Percentiles rank a stretch among this genome's conserved stretches.
These are phyloP conservation scores for Alternaria ethzedia DNA, from an alignment of 2,329 filamentous ascomycete species.

Conservation along the genomic window DNA sequence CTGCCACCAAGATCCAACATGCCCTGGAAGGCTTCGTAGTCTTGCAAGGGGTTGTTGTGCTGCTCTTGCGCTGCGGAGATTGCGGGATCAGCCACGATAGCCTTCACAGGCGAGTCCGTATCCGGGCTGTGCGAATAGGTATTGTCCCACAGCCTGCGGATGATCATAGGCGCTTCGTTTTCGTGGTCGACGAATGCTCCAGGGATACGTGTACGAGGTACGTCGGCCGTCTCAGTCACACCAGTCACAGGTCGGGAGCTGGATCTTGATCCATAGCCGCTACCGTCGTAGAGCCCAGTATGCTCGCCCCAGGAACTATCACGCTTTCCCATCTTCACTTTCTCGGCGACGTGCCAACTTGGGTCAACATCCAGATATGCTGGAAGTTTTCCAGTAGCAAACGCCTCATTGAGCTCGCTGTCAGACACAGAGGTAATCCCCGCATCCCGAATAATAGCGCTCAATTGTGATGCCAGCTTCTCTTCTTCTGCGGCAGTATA, in stretches of 20 bases:
- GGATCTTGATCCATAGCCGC: constrained; percentile 28
- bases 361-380: constrained; percentile 1
- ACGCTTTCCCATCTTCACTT: not conserved
- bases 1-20: not conserved
- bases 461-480: not conserved
- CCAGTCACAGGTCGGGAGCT: constrained; percentile 1
- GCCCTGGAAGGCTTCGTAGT: not conserved
- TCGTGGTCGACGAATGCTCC: not conserved
- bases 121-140: not conserved
- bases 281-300: constrained; percentile 30
- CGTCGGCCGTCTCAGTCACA: not conserved
- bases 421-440: not conserved
- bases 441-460: not conserved
- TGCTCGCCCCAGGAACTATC: constrained; percentile 6
- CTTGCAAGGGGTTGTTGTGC: not conserved
- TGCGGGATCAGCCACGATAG: not conserved
- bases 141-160: not conserved
- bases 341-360: not conserved
- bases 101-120: not conserved
- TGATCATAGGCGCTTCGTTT: not conserved
- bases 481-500: not conserved
- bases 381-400: constrained; percentile 3
- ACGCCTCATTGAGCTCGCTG: not conserved
- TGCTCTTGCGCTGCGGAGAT: not conserved
- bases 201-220: not conserved